phyloP scores from a whole-genome alignment of 2,329 filamentous ascomycete genomes.

The Phialophora expanda region DNA sequence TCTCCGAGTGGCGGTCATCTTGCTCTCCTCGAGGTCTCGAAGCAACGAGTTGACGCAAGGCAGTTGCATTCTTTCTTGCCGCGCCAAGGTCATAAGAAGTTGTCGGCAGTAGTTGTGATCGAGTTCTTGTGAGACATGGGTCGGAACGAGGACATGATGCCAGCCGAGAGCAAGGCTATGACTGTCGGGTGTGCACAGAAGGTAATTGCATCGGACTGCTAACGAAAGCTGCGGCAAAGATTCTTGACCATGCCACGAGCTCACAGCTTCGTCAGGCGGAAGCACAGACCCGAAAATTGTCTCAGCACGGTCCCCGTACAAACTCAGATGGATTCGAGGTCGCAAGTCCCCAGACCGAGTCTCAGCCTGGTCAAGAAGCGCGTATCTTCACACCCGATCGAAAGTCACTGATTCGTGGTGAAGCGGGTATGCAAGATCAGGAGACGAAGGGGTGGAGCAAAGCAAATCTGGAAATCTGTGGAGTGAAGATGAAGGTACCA shows the following conservation, averaged over 20 bases:
- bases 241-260: neutral
- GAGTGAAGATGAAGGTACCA: neutral
- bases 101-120: slow-evolving; percentile 3
- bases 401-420: neutral
- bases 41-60: neutral
- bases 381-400: neutral
- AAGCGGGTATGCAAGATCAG: neutral
- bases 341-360: neutral
- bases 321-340: neutral
- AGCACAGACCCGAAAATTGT: neutral
- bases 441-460: neutral
- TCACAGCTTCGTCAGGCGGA: neutral
- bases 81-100: slow-evolving; percentile 14
- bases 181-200: neutral
- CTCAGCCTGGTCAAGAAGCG: neutral
- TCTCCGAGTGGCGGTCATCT: slow-evolving; percentile 27
- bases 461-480: neutral
- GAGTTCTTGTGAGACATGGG: neutral
- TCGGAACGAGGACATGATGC: neutral
- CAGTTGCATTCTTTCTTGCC: neutral
- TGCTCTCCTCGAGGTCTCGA: neutral
- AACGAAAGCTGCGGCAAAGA: neutral
- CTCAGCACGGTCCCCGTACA: neutral
- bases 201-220: neutral
- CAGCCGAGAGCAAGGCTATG: neutral